Evolutionary conservation across 768 basidiomycete species (phyloP).

Genomic region (Chalciporus piperatus): DNA sequence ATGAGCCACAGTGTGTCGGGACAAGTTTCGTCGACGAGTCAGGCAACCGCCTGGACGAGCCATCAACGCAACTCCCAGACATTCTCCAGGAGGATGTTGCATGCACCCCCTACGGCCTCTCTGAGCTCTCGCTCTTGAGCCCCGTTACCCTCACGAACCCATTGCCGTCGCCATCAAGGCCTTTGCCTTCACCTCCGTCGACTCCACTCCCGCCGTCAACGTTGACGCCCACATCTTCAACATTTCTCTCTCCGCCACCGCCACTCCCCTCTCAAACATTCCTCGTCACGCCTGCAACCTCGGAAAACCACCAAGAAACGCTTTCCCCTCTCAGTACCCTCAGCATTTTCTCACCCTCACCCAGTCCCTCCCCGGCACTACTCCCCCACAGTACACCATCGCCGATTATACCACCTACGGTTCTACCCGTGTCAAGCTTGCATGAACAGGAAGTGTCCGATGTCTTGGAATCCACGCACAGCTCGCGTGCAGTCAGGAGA

Average conservation of each 20-base stretch:
- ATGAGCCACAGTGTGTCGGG: neutral
- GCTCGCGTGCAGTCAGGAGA: neutral
- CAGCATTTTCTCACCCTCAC: slow-evolving; percentile 12
- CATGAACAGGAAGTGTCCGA: neutral
- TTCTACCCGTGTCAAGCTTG: neutral
- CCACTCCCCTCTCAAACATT: neutral
- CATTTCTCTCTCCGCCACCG: neutral
- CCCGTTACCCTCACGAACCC: neutral
- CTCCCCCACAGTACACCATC: neutral
- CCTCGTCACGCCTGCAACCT: neutral
- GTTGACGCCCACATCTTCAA: neutral
- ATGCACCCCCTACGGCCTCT: slow-evolving; percentile 1
- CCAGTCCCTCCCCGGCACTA: slow-evolving; percentile 3
- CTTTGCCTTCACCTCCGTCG: neutral
- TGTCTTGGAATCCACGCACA: neutral
- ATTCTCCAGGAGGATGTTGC: slow-evolving; percentile 24
- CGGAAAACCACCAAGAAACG: neutral
- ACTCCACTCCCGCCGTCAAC: neutral
- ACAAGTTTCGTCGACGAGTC: slow-evolving; percentile 14
- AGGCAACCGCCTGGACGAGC: slow-evolving; percentile 13
- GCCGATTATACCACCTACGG: neutral
- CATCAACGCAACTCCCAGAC: neutral
- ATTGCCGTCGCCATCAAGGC: neutral
- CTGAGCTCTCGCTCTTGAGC: neutral
- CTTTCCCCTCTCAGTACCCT: slow-evolving; percentile 16